Evolutionary conservation across 1,284 basidiomycete species (phyloP).

Genomic region (Pseudozyma thailandica): DNA sequence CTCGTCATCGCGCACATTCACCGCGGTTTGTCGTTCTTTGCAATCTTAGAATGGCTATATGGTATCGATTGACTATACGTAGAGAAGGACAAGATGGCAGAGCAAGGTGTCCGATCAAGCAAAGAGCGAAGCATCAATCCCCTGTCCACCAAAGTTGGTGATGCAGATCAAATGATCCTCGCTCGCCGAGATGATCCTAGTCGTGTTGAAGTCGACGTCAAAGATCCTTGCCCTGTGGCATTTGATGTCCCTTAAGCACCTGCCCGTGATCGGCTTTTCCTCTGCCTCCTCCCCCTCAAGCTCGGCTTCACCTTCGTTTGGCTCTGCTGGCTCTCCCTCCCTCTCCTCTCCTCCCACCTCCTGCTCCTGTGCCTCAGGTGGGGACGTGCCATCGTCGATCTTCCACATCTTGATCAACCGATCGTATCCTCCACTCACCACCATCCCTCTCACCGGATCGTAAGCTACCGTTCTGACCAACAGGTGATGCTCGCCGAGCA

Average conservation of each 20-base stretch:
- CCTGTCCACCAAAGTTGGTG: conserved; percentile 40
- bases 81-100: not conserved
- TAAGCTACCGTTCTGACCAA: conserved; percentile 52
- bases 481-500: conserved; percentile 39
- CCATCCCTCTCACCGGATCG: conserved; percentile 24
- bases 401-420: conserved; percentile 49
- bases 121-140: conserved; percentile 46
- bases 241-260: conserved; percentile 26
- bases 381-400: not conserved
- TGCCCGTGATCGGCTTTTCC: not conserved
- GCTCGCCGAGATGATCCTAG: conserved; percentile 51
- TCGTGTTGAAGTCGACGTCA: conserved; percentile 52
- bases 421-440: conserved; percentile 58
- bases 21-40: no score
- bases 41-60: no score
- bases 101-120: no score
- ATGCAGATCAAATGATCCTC: conserved; percentile 54
- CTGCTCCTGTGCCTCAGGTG: not conserved
- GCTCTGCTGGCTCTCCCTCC: not conserved
- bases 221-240: conserved; percentile 46
- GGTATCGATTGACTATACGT: not conserved
- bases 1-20: no score
- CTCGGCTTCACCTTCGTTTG: not conserved
- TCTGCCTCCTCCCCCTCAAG: not conserved
- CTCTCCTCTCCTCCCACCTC: not conserved